phyloP scores from a whole-genome alignment of 139 green algal species.

The Chlamydomonas schloesseri region DNA sequence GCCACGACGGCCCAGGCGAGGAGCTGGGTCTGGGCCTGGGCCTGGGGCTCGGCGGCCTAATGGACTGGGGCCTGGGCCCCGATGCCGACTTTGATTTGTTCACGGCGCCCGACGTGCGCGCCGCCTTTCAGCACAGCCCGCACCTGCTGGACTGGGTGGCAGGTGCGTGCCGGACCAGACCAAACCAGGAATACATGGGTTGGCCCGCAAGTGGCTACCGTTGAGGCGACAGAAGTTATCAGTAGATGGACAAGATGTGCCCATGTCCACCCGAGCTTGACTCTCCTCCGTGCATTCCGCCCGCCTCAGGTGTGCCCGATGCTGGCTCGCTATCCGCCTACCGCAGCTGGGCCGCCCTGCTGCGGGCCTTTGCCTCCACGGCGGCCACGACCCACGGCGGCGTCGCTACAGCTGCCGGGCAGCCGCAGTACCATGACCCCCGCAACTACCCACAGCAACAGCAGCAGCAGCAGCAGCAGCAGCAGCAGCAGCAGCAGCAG shows the following conservation, averaged over 20 bases:
- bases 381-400: neutral
- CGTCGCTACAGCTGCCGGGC: neutral
- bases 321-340: neutral
- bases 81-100: conserved; percentile 14
- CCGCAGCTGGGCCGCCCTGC: neutral
- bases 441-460: neutral
- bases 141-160: conserved; percentile 18
- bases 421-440: too few relatives aligned
- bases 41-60: neutral
- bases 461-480: neutral
- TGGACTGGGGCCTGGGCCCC: neutral
- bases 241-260: too few relatives aligned
- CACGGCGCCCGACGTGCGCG: conserved; percentile 27
- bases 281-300: too few relatives aligned
- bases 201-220: too few relatives aligned
- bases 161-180: neutral
- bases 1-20: too few relatives aligned
- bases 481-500: neutral
- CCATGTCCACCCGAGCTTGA: too few relatives aligned
- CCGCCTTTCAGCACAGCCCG: neutral
- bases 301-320: conserved; percentile 7
- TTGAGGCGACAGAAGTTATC: too few relatives aligned
- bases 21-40: too few relatives aligned
- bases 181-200: too few relatives aligned
- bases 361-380: neutral